Evolutionary conservation across 345 rosid species (phyloP).

Genomic region (Populus tremula): DNA sequence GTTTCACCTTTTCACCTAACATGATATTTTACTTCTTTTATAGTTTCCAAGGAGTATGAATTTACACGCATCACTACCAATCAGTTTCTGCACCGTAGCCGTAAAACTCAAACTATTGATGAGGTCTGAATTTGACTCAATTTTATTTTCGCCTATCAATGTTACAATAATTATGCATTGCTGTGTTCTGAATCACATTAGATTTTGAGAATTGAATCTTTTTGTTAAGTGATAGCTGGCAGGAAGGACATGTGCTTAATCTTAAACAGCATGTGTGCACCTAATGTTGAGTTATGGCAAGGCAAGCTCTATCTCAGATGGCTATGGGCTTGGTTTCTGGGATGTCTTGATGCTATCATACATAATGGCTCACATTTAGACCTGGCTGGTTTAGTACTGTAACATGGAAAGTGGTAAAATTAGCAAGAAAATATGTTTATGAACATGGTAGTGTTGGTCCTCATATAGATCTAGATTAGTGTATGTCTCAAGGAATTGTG

Average conservation of each 20-base stretch:
- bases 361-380: background rate
- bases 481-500: background rate
- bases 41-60: conserved; percentile 55
- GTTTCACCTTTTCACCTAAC: conserved; percentile 10
- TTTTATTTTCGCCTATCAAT: conserved; percentile 6
- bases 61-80: conserved; percentile 68
- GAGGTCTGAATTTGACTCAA: conserved; percentile 54
- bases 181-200: conserved; percentile 1
- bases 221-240: background rate
- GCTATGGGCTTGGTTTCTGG: background rate
- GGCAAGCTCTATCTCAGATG: background rate
- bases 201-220: conserved; percentile 1
- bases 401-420: background rate
- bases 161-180: background rate
- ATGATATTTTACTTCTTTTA: conserved; percentile 18
- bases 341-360: background rate
- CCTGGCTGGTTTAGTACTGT: background rate
- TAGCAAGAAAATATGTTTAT: background rate
- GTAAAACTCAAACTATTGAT: conserved; percentile 85
- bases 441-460: background rate
- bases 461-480: background rate
- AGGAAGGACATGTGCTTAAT: conserved; percentile 1
- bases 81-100: conserved; percentile 79
- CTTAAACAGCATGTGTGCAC: background rate
- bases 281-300: background rate